These are phyloP conservation scores for Aureobasidium namibiae DNA, from an alignment of 2,329 filamentous ascomycete genomes.

Conservation along the genomic window DNA sequence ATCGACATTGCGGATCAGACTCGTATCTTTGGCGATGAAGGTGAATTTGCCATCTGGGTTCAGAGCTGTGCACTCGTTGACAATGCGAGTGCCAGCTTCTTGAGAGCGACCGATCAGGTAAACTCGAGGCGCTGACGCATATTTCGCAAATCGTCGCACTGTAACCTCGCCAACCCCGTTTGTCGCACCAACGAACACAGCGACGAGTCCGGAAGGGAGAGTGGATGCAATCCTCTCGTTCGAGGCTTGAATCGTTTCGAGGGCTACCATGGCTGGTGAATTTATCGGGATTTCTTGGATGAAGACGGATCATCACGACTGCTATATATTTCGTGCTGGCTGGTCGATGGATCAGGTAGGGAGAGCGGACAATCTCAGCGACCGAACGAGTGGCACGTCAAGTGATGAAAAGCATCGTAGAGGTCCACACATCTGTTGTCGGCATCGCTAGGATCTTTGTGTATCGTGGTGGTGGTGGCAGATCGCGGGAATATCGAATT, in stretches of 20 bases:
- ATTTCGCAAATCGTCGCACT: conserved; percentile 36
- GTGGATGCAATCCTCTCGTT: conserved; percentile 26
- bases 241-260: conserved; percentile 25
- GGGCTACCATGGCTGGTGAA: conserved; percentile 27
- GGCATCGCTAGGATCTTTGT: no score
- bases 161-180: conserved; percentile 44
- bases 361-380: no score
- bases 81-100: conserved; percentile 29
- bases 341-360: no score
- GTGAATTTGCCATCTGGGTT: conserved; percentile 38
- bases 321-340: no score
- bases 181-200: conserved; percentile 45
- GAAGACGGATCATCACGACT: background rate
- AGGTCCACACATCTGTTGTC: no score
- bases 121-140: conserved; percentile 33
- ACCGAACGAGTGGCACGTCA: no score
- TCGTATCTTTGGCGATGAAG: conserved; percentile 42
- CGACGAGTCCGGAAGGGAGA: conserved; percentile 35
- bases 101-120: conserved; percentile 44
- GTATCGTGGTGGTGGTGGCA: no score
- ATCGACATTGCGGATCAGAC: conserved; percentile 42
- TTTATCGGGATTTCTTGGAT: no score
- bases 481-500: no score
- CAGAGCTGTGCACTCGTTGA: conserved; percentile 33
- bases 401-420: no score